Percentiles rank a stretch among this genome's conserved stretches.
Conservation (phyloP, 345 rosid species). For the Toxicodendron radicans region DNA sequence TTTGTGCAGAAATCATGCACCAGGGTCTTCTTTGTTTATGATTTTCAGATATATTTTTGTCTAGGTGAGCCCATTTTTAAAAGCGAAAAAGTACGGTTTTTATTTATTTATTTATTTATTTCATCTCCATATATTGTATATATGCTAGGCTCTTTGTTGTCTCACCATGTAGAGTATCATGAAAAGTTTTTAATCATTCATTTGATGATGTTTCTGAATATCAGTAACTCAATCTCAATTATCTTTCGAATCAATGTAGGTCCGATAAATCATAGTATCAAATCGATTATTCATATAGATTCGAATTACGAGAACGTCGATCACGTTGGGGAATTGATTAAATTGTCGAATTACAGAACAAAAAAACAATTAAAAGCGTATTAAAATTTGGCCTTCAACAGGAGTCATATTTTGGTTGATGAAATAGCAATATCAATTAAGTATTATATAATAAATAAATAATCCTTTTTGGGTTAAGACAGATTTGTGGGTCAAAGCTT, state of each 20-base stretch:
- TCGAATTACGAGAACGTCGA: too few species aligned
- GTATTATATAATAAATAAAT: background rate
- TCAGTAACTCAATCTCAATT: background rate
- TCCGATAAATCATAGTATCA: background rate
- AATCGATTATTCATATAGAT: background rate
- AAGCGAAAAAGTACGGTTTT: background rate
- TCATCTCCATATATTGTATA: background rate
- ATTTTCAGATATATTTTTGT: background rate
- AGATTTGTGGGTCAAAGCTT: slow-evolving; percentile 47
- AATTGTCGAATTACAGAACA: too few species aligned
- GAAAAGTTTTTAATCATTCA: background rate
- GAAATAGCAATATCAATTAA: background rate
- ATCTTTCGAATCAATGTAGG: background rate
- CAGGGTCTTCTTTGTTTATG: background rate
- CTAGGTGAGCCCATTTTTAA: background rate
- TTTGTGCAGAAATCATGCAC: background rate
- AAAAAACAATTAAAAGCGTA: too few species aligned
- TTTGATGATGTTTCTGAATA: background rate
- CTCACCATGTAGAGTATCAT: background rate
- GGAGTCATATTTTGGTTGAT: background rate
- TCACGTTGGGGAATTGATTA: too few species aligned
- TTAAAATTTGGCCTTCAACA: too few species aligned
- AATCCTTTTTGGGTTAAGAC: slow-evolving; percentile 27
- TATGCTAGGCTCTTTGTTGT: background rate
- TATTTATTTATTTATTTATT: background rate